Percentiles rank a stretch among this genome's conserved stretches.
These are phyloP conservation scores for Phytophthora litchii DNA, from an alignment of 352 stramenopile genomes.

Conservation along the genomic window DNA sequence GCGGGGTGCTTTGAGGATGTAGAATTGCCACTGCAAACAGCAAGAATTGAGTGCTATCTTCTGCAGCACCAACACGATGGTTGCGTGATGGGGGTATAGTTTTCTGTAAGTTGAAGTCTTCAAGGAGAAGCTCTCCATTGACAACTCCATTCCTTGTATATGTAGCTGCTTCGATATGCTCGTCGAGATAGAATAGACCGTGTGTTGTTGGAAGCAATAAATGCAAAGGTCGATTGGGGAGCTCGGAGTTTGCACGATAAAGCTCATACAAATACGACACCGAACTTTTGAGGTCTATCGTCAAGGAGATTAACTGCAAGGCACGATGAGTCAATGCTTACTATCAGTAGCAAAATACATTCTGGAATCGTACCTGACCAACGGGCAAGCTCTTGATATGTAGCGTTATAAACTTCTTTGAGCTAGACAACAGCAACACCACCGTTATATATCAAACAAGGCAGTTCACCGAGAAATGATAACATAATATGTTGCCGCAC, in stretches of 20 bases:
- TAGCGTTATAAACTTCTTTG: constrained; percentile 61
- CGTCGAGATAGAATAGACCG: constrained; percentile 76
- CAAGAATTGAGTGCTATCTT: constrained; percentile 51
- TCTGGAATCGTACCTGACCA: constrained; percentile 50
- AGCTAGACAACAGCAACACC: constrained; percentile 30
- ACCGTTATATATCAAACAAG: not conserved
- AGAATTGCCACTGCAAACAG: constrained; percentile 75
- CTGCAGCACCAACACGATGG: constrained; percentile 1
- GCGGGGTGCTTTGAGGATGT: constrained; percentile 54
- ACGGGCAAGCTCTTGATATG: constrained; percentile 83
- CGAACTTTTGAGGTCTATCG: constrained; percentile 54
- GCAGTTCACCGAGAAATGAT: not conserved
- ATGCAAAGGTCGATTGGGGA: constrained; percentile 65
- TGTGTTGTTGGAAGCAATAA: constrained; percentile 67
- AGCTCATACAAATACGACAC: constrained; percentile 80
- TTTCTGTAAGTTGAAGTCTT: constrained; percentile 70
- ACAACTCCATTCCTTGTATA: constrained; percentile 68
- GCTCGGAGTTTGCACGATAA: constrained; percentile 66
- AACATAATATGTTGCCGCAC: constrained; percentile 3
- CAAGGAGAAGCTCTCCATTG: constrained; percentile 64
- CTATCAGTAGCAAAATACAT: not conserved
- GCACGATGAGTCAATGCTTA: constrained; percentile 1
- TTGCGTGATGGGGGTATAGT: constrained; percentile 6
- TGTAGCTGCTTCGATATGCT: constrained; percentile 62
- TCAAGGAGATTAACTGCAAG: constrained; percentile 61